A percentile compares a stretch with the other conserved stretches of the same genome.
phyloP scores from a whole-genome alignment of 2,329 filamentous ascomycete genomes.

The Fusarium sterilihyphosum region DNA sequence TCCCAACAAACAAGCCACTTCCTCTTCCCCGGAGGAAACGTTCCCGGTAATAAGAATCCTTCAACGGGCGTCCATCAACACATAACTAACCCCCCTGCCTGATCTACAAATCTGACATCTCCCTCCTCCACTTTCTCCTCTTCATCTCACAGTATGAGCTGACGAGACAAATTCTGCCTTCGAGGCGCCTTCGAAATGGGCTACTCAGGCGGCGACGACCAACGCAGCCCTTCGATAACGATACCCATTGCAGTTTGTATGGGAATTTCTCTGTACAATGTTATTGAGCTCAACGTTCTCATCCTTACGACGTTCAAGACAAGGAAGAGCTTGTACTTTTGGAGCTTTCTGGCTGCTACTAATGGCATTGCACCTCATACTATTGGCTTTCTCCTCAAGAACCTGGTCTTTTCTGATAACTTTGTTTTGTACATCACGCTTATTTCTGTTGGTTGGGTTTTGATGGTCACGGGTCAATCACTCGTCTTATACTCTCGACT shows the following conservation, averaged over 20 bases:
- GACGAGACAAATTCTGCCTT: background rate
- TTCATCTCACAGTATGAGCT: conserved; percentile 4
- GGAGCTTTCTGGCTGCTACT: conserved; percentile 48
- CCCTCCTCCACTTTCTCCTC: background rate
- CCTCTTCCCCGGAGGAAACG: background rate
- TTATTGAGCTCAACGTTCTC: conserved; percentile 47
- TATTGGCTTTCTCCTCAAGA: conserved; percentile 58
- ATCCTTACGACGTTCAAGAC: conserved; percentile 48
- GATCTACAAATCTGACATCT: background rate
- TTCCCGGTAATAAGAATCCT: background rate
- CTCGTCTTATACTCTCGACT: conserved; percentile 71
- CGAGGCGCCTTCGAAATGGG: conserved; percentile 1
- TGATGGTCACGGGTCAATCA: conserved; percentile 69
- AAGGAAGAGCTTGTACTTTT: conserved; percentile 50
- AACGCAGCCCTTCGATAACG: background rate
- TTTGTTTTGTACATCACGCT: conserved; percentile 40
- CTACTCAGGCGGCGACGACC: conserved; percentile 15
- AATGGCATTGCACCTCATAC: conserved; percentile 49
- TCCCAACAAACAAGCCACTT: conserved; percentile 4
- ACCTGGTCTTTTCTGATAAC: conserved; percentile 10
- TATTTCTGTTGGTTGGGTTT: conserved; percentile 45
- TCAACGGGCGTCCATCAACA: background rate
- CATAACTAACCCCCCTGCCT: background rate
- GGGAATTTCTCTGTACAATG: conserved; percentile 46
- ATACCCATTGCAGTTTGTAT: conserved; percentile 21